phyloP scores from a whole-genome alignment of 306 rosid species.

The Quercus suber region DNA sequence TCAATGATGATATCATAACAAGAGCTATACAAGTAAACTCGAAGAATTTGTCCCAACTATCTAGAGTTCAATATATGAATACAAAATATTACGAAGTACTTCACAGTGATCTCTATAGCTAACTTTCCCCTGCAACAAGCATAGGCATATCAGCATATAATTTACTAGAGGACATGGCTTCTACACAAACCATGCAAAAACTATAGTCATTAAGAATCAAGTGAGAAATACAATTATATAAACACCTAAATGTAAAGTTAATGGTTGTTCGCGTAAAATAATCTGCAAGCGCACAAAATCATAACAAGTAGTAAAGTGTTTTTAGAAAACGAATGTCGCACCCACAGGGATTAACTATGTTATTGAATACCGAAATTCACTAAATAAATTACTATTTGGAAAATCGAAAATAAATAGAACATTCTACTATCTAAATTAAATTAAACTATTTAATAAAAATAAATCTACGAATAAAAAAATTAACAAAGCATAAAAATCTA shows the following conservation, averaged over 20 bases:
- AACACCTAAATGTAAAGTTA: not conserved
- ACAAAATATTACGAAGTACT: not conserved
- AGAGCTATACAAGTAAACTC: not conserved
- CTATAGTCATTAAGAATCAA: not conserved
- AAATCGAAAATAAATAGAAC: too few relatives aligned
- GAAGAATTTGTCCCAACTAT: not conserved
- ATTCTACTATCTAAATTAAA: too few relatives aligned
- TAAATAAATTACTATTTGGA: too few relatives aligned
- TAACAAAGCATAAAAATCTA: too few relatives aligned
- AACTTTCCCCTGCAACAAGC: not conserved
- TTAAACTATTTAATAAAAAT: too few relatives aligned
- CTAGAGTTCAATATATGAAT: not conserved
- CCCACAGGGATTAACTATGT: too few relatives aligned
- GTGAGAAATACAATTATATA: not conserved
- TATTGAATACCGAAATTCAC: too few relatives aligned
- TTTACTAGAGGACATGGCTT: not conserved
- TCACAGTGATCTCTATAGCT: not conserved
- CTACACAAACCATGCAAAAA: not conserved
- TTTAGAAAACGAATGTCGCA: too few relatives aligned
- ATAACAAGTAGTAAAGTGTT: too few relatives aligned
- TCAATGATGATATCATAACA: not conserved
- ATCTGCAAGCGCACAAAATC: too few relatives aligned
- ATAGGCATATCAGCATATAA: not conserved
- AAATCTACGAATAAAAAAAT: too few relatives aligned
- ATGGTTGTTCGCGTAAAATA: not conserved